Evolutionary conservation across 306 rosid genomes (phyloP).

Genomic region (Rosa lucieae): DNA sequence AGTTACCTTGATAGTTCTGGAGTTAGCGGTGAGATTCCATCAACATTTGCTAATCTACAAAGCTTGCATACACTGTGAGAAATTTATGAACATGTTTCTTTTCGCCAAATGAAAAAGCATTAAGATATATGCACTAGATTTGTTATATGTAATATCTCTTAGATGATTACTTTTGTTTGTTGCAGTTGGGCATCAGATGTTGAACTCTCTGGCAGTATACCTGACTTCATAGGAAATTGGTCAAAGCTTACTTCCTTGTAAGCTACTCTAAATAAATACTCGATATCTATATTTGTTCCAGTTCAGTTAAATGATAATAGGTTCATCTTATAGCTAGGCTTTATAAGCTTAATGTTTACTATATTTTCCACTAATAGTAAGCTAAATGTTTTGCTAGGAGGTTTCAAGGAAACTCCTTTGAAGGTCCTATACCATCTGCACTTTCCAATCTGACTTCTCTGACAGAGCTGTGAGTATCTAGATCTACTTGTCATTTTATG

Average conservation of each 20-base stretch:
- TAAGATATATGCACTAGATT: background rate
- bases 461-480: constrained; percentile 57
- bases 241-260: constrained; percentile 59
- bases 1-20: constrained; percentile 78
- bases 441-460: constrained; percentile 69
- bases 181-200: constrained; percentile 72
- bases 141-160: background rate
- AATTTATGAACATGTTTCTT: constrained; percentile 8
- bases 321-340: background rate
- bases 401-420: constrained; percentile 79
- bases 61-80: constrained; percentile 58
- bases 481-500: constrained; percentile 7
- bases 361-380: background rate
- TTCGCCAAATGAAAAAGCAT: background rate
- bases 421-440: constrained; percentile 63
- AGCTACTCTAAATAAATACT: too few relatives aligned
- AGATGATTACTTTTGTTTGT: constrained; percentile 17
- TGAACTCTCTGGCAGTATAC: constrained; percentile 63
- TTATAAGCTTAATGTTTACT: background rate
- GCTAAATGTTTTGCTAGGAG: constrained; percentile 47
- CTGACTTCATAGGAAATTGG: constrained; percentile 76
- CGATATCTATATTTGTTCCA: background rate
- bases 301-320: background rate
- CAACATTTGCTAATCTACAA: constrained; percentile 54
- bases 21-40: constrained; percentile 73